Percentiles rank a stretch among this genome's conserved stretches.
These are phyloP conservation scores for Sporothrix mexicana DNA, from an alignment of 2,329 filamentous ascomycete species.

Conservation along the genomic window DNA sequence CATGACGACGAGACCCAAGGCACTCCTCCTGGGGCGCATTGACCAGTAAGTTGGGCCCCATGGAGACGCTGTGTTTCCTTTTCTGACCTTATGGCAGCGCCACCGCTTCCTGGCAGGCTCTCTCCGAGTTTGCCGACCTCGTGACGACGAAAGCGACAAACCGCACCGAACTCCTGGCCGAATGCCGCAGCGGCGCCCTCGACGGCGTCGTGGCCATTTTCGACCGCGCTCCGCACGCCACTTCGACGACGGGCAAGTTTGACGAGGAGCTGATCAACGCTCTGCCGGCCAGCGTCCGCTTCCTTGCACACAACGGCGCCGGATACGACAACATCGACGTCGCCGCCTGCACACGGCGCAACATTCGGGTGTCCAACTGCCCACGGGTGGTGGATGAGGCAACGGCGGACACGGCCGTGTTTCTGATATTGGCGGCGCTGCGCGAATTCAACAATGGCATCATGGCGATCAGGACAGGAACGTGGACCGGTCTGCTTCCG, in stretches of 20 bases:
- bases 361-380: conserved; percentile 69
- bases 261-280: conserved; percentile 63
- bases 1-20: conserved; percentile 11
- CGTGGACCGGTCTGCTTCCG: conserved; percentile 62
- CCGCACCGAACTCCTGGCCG: conserved; percentile 24
- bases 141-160: conserved; percentile 1
- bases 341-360: conserved; percentile 62
- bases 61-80: no score
- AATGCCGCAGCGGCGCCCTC: conserved; percentile 24
- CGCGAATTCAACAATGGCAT: conserved; percentile 68
- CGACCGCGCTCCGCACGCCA: conserved; percentile 31
- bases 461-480: conserved; percentile 60
- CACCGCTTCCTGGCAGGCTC: conserved; percentile 25
- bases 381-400: conserved; percentile 71
- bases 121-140: conserved; percentile 30
- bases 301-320: conserved; percentile 30
- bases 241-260: conserved; percentile 62
- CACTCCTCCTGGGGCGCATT: conserved; percentile 15
- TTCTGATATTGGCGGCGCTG: conserved; percentile 72
- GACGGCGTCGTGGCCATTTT: conserved; percentile 30
- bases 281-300: conserved; percentile 47
- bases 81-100: conserved; percentile 3
- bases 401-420: conserved; percentile 73
- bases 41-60: not conserved
- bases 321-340: conserved; percentile 76